Evolutionary conservation across 331 rosid species (phyloP).

Genomic region (Spiraea crenata): DNA sequence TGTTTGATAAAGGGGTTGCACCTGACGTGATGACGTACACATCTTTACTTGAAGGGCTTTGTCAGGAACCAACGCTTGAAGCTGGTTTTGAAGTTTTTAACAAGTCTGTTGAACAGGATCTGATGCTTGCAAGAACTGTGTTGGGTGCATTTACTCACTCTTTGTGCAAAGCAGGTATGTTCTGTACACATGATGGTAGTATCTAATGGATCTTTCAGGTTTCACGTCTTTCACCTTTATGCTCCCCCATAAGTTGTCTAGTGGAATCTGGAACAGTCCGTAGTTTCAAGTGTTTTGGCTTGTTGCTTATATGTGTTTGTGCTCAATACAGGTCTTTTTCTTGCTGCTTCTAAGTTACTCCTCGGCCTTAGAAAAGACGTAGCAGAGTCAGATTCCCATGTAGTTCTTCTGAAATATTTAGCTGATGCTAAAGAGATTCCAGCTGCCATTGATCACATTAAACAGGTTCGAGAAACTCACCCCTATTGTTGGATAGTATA

Average conservation of each 20-base stretch:
- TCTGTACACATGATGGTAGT: not conserved
- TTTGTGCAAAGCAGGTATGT: constrained; percentile 67
- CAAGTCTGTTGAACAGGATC: constrained; percentile 52
- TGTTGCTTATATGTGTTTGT: constrained; percentile 11
- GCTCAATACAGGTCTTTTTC: constrained; percentile 55
- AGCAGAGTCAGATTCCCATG: constrained; percentile 48
- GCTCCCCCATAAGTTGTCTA: not conserved
- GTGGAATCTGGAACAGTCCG: not conserved
- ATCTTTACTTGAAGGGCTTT: constrained; percentile 70
- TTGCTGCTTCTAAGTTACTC: constrained; percentile 66
- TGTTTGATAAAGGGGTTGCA: constrained; percentile 57
- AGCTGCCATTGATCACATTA: constrained; percentile 56
- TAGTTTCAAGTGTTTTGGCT: not conserved
- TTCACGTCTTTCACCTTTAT: not conserved
- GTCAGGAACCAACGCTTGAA: constrained; percentile 54
- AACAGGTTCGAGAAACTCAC: constrained; percentile 49
- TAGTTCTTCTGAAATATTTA: constrained; percentile 57
- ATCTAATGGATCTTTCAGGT: not conserved
- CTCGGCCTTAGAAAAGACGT: constrained; percentile 40
- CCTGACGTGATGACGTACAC: constrained; percentile 65
- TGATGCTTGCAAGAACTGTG: constrained; percentile 46
- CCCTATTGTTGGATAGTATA: constrained; percentile 47
- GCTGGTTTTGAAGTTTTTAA: constrained; percentile 66
- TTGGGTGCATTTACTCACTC: constrained; percentile 45
- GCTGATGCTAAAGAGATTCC: constrained; percentile 56